Conservation (phyloP, 1,139 yeast genomes). For the Candida albicans region DNA sequence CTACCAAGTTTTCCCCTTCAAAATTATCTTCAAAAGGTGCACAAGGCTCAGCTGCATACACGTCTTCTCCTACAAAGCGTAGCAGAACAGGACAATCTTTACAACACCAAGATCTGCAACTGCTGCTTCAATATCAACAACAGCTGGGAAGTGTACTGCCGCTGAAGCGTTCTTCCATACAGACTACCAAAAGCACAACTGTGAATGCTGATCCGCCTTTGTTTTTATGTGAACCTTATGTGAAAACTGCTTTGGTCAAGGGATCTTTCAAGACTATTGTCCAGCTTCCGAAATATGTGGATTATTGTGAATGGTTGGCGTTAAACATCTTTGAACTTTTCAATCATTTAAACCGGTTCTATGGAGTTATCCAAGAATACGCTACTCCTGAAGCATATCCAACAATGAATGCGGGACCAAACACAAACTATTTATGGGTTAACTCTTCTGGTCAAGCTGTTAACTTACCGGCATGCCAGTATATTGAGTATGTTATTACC, state of each 20-base stretch:
- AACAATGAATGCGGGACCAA: constrained; percentile 95
- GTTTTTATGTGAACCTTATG: constrained; percentile 89
- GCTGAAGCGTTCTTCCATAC: constrained; percentile 17
- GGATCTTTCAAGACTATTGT: constrained; percentile 98
- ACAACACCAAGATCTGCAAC: constrained; percentile 19
- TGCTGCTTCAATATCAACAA: constrained; percentile 24
- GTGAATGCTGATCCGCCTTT: constrained; percentile 42
- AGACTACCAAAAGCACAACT: constrained; percentile 7
- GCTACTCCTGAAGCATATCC: constrained; percentile 88
- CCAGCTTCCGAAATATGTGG: constrained; percentile 92
- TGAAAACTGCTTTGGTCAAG: constrained; percentile 89
- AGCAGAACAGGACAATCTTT: constrained; percentile 20
- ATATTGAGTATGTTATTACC: constrained; percentile 85
- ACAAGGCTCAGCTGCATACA: constrained; percentile 1
- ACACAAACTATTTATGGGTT: constrained; percentile 87
- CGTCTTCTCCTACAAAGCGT: constrained; percentile 37
- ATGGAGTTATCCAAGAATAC: constrained; percentile 84
- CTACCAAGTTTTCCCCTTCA: constrained; percentile 26
- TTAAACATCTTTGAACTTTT: constrained; percentile 87
- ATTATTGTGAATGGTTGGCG: constrained; percentile 93
- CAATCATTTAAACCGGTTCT: constrained; percentile 82
- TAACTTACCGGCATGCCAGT: constrained; percentile 88
- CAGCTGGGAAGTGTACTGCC: constrained; percentile 7
- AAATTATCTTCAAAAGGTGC: constrained; percentile 22
- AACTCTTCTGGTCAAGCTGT: constrained; percentile 77